Conservation (phyloP, 257 asterid genomes). For the Thymus quinquecostatus region DNA sequence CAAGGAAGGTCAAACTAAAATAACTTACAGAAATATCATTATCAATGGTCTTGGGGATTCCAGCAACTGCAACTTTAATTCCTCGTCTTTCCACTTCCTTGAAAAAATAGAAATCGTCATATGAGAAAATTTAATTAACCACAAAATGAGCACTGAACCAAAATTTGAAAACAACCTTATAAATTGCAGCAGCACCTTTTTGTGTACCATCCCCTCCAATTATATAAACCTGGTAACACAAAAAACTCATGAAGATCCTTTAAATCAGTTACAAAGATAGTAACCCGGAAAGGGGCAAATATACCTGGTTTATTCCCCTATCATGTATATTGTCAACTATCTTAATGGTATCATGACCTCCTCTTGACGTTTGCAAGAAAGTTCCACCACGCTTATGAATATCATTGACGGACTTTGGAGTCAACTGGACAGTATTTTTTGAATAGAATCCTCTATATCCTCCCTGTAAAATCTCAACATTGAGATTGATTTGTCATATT, state of each 20-base stretch:
- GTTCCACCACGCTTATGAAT: constrained; percentile 98
- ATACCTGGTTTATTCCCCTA: constrained; percentile 92
- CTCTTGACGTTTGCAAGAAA: constrained; percentile 89
- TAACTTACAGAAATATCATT: constrained; percentile 90
- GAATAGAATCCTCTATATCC: constrained; percentile 96
- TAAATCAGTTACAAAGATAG: constrained; percentile 7
- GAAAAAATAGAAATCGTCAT: constrained; percentile 32
- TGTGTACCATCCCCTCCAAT: constrained; percentile 99
- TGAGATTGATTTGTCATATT: constrained; percentile 24
- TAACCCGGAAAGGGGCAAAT: constrained; percentile 8
- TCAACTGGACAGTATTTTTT: constrained; percentile 77
- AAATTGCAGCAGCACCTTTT: constrained; percentile 91
- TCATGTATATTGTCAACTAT: constrained; percentile 95
- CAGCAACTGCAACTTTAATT: constrained; percentile 87
- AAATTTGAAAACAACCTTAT: constrained; percentile 51
- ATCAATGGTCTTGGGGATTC: constrained; percentile 96
- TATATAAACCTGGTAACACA: constrained; percentile 76
- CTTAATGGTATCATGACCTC: constrained; percentile 94
- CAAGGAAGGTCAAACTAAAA: constrained; percentile 21
- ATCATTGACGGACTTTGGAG: constrained; percentile 77
- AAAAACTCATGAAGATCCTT: constrained; percentile 21
- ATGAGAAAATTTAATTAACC: constrained; percentile 7
- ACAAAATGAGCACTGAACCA: constrained; percentile 24
- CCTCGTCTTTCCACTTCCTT: constrained; percentile 94
- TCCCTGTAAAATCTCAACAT: constrained; percentile 60